A percentile compares a stretch with the other conserved stretches of the same genome.
Conservation (phyloP, 2,329 filamentous ascomycete species). For the Diaporthe sp. region DNA sequence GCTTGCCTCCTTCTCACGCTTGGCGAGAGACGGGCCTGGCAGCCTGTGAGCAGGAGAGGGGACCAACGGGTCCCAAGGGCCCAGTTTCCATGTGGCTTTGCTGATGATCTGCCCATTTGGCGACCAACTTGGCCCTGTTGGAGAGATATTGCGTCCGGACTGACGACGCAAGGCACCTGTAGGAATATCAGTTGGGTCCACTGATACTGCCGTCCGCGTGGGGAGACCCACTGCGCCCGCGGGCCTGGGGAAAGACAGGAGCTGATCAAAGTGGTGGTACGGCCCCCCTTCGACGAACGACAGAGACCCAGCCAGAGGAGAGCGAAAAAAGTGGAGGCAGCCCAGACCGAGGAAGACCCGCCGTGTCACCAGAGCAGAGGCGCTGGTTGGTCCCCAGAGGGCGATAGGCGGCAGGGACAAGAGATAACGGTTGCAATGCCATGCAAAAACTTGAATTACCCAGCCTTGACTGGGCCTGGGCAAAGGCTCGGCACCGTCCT, state of each 20-base stretch:
- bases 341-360: constrained; percentile 28
- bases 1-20: constrained; percentile 18
- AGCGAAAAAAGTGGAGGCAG: neutral
- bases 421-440: constrained; percentile 33
- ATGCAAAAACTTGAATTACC: constrained; percentile 29
- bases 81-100: neutral
- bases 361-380: neutral
- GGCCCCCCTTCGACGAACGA: neutral
- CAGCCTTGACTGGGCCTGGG: constrained; percentile 26
- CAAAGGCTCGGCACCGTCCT: constrained; percentile 30
- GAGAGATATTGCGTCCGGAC: constrained; percentile 6
- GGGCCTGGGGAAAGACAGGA: constrained; percentile 21
- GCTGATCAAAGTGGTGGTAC: neutral
- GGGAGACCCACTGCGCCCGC: constrained; percentile 15
- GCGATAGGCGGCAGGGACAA: constrained; percentile 22
- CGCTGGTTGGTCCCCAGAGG: constrained; percentile 22
- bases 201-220: constrained; percentile 21
- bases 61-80: neutral
- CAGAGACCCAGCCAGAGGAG: neutral
- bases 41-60: neutral
- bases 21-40: constrained; percentile 3
- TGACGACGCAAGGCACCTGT: constrained; percentile 15
- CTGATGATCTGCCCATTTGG: constrained; percentile 1
- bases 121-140: neutral
- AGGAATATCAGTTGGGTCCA: constrained; percentile 10